Evolutionary conservation across 129 eudicot species (phyloP).

Genomic region (Arctium lappa): DNA sequence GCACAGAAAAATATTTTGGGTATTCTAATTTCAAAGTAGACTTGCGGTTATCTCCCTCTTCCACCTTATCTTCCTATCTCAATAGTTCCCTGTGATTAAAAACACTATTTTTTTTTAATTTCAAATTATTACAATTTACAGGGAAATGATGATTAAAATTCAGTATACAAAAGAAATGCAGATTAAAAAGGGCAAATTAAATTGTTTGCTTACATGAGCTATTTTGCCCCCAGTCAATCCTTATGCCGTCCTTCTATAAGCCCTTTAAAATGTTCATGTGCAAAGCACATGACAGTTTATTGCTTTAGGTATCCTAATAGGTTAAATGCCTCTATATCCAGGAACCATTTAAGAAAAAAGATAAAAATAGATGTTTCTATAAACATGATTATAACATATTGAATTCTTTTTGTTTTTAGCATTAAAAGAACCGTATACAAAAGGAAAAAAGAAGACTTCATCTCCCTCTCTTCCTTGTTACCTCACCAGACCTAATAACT

Average conservation of each 20-base stretch:
- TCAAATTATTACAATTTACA: neutral
- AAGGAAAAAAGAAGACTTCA: neutral
- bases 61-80: neutral
- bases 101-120: too few species aligned
- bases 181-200: neutral
- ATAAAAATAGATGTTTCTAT: neutral
- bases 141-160: neutral
- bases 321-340: too few species aligned
- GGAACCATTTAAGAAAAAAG: neutral
- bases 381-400: neutral
- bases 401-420: too few species aligned
- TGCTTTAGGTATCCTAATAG: neutral
- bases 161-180: neutral
- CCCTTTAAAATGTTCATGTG: neutral
- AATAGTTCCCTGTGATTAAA: too few species aligned
- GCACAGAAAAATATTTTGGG: neutral
- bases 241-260: neutral
- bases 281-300: neutral
- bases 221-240: neutral
- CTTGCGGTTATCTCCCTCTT: neutral
- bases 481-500: too few species aligned
- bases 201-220: neutral
- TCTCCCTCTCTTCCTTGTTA: too few species aligned
- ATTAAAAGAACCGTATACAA: neutral
- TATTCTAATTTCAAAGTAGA: neutral